Evolutionary conservation across 2,329 filamentous ascomycete species (phyloP), one percentile per base, ranked within the genome.

Genomic region (Arthroderma sp.): DNA sequence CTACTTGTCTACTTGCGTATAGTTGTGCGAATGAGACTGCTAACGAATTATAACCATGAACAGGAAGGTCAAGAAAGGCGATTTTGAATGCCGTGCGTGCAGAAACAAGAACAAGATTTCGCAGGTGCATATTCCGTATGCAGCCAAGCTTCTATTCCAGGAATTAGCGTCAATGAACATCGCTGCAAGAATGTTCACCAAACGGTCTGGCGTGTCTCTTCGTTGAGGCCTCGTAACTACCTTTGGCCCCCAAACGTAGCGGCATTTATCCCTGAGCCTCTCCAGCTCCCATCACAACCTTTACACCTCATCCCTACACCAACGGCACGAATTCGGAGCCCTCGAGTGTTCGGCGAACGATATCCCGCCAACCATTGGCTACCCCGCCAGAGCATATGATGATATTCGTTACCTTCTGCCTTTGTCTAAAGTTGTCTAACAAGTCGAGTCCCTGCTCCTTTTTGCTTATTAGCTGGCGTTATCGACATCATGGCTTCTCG

Each of bases 91-190:
- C 67, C 79, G 91, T 45, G 86, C 91, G 31, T 98, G 91, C 77
- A 91, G 93, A 72, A 98, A 98, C 74, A 96, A 96, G 77, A 95
- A 89, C 51, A 87, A 85, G 70, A 96, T 98, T 63, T 91, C 89
- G 4, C 91, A 98, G 66, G 83, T 98, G 46, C 86, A 96, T 63
- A 94, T 98, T 52, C 91, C 91, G 0, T 98, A 98, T 61, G 91
- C 91, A 2, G 91, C 91, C 49, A 98, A 98, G 71, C 74, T 98
- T 41, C 78, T 98, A 42, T 98, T 98, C 81, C 91, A 98, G 71
- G 91, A 98, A 70, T 71, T 98, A 54, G 85, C 88, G 61, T 82
- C 87, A 41, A 98, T 98, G 91, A 96, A 96, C 65, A 96, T 98
- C 64, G 89, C 91, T 7, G 83, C 89, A 30, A 81, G 91, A 62